phyloP scores from a whole-genome alignment of 352 stramenopile species.

The Ochromonadaceae sp. region DNA sequence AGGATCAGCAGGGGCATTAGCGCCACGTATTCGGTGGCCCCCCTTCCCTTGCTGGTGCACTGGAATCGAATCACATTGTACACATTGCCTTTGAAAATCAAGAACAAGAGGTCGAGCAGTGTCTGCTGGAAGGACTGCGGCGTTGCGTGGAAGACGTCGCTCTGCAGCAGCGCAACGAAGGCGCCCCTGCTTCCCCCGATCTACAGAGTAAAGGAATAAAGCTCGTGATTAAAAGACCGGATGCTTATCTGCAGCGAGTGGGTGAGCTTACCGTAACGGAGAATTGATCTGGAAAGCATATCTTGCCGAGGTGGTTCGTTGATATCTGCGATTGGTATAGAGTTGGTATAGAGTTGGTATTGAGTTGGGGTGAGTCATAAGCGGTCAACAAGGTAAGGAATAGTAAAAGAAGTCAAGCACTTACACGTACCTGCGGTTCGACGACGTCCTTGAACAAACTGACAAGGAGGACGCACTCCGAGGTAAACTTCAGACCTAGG shows the following conservation, averaged over 20 bases:
- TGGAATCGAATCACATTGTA: conserved; percentile 15
- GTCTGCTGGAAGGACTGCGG: not conserved
- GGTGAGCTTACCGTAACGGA: not conserved
- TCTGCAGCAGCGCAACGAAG: not conserved
- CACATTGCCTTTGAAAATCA: not conserved
- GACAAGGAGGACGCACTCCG: too few relatives aligned
- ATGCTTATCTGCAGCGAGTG: not conserved
- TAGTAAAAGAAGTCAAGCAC: too few relatives aligned
- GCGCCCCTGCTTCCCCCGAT: not conserved
- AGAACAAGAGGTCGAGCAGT: not conserved
- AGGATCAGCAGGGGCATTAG: not conserved
- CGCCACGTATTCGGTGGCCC: not conserved
- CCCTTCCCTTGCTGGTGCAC: not conserved
- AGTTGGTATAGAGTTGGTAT: too few relatives aligned
- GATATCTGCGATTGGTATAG: too few relatives aligned
- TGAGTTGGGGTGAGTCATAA: too few relatives aligned
- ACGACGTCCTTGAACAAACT: too few relatives aligned
- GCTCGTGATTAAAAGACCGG: not conserved
- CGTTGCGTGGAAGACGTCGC: not conserved
- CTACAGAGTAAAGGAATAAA: not conserved
- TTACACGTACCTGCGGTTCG: too few relatives aligned
- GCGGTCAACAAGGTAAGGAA: too few relatives aligned
- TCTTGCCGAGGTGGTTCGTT: too few relatives aligned
- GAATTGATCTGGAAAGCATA: not conserved
- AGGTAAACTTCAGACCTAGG: too few relatives aligned